Evolutionary conservation across 192 early-diverging fungal genomes (phyloP), one percentile per base, ranked within the genome.

Genomic region (Geranomyces variabilis): DNA sequence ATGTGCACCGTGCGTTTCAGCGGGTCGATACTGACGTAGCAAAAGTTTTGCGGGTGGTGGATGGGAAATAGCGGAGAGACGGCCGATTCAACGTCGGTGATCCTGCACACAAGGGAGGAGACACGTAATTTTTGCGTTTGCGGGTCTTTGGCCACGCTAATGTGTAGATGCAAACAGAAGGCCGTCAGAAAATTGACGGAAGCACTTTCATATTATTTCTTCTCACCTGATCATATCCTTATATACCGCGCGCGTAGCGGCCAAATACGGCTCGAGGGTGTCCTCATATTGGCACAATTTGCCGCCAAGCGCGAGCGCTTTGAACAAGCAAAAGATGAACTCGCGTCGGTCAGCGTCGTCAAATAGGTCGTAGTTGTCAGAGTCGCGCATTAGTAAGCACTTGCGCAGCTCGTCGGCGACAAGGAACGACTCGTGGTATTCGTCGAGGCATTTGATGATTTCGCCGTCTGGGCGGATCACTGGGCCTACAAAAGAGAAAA

Each of bases 41-140:
- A 78, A 70, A 87, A 87, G 71, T 87, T 87, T 80, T 87, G 86
- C 21, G 80, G 82, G 56, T 87, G 86, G 46, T 75, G 33, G n/a
- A 76, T 66, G 17, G 86, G 86, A 59, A 86, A 87, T 67, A 87
- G 69, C 13, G 85, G 85, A 43, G 83, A 82, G 22, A 77, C 73
- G 15, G 72, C 17, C 19, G 70, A 74, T 17, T 83, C 80, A 8
- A 83, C 28, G 24, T 43, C 56, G 5, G 29, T 69, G 56, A 86
- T 77, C 46, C 74, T 74, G 55, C 64, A 86, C 17, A 81, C 80
- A 6, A 58, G 71, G 0, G 83, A 80, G 19, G 81, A 26, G 13
- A 85, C 77, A 5, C 58, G 58, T 6, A 60, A 26, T 29, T 60
- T 60, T 19, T 60, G 17, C 4, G 70, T 77, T 30, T 43, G 31